Conservation (phyloP, 2,329 filamentous ascomycete species). For the Lecanicillium sp. region DNA sequence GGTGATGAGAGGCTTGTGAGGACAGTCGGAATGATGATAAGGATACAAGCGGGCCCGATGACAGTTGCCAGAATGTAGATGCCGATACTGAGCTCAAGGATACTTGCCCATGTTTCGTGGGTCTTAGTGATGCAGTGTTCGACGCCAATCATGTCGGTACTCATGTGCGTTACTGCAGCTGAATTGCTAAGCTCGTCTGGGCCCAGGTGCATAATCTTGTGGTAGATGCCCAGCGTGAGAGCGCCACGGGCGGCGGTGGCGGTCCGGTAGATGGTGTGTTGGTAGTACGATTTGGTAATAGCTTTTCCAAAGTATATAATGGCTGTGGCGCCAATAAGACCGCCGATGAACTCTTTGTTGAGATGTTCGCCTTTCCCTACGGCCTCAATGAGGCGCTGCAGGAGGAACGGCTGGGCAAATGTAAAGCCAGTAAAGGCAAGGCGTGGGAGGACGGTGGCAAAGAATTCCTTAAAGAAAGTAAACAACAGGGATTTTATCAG, state of each 20-base stretch:
- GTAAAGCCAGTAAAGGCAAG: slow-evolving; percentile 1
- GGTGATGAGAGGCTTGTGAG: slow-evolving; percentile 1
- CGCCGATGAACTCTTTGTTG: background rate
- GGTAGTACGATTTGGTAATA: slow-evolving; percentile 2
- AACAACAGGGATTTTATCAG: background rate
- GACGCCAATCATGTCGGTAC: background rate
- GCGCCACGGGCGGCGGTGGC: background rate
- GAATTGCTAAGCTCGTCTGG: slow-evolving; percentile 1
- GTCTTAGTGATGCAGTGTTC: background rate
- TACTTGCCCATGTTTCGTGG: background rate
- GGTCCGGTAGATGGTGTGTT: background rate
- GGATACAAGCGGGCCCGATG: background rate
- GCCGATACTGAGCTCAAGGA: slow-evolving; percentile 2
- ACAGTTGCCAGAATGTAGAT: background rate
- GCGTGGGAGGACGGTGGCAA: slow-evolving; percentile 1
- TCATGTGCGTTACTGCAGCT: slow-evolving; percentile 1
- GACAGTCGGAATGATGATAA: background rate
- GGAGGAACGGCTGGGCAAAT: slow-evolving; percentile 5
- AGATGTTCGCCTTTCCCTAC: background rate
- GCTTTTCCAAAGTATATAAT: slow-evolving; percentile 2
- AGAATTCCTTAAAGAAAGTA: background rate
- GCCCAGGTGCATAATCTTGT: background rate
- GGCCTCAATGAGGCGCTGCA: slow-evolving; percentile 1
- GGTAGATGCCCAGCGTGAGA: slow-evolving; percentile 1
- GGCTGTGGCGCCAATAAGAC: slow-evolving; percentile 1